Conservation (phyloP, 306 rosid species). For the Elaeagnus macrophylla region DNA sequence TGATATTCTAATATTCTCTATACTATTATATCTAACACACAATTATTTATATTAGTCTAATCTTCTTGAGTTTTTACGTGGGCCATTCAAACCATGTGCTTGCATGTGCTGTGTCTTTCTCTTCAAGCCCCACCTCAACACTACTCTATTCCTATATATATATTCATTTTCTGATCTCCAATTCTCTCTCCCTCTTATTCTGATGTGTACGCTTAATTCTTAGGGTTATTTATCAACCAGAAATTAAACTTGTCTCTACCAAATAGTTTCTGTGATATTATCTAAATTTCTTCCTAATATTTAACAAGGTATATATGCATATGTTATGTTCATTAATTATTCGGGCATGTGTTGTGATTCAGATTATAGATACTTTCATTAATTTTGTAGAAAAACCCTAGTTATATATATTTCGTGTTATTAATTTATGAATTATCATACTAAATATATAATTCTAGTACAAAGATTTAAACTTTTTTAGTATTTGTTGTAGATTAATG, state of each 20-base stretch:
- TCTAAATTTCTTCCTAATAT: too few relatives aligned
- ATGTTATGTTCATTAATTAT: too few relatives aligned
- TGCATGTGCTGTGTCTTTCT: constrained; percentile 92
- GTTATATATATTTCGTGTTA: too few relatives aligned
- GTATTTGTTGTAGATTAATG: constrained; percentile 30
- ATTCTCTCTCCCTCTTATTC: constrained; percentile 18
- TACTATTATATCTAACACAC: neutral
- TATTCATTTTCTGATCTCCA: constrained; percentile 38
- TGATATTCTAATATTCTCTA: too few relatives aligned
- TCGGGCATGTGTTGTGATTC: too few relatives aligned
- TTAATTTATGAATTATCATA: too few relatives aligned
- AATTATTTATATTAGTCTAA: constrained; percentile 11
- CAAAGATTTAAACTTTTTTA: neutral
- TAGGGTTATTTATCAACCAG: constrained; percentile 29
- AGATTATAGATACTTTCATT: too few relatives aligned
- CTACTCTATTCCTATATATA: constrained; percentile 44
- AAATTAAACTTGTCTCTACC: constrained; percentile 8
- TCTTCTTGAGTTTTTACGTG: constrained; percentile 53
- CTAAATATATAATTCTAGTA: neutral
- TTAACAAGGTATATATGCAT: too few relatives aligned
- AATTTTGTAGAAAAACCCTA: too few relatives aligned
- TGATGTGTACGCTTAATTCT: constrained; percentile 13
- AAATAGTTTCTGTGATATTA: neutral
- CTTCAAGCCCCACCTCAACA: constrained; percentile 68
- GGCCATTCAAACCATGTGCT: constrained; percentile 94